Evolutionary conservation across 768 basidiomycete genomes (phyloP).

Genomic region (Cantharellus cinnabarinus): DNA sequence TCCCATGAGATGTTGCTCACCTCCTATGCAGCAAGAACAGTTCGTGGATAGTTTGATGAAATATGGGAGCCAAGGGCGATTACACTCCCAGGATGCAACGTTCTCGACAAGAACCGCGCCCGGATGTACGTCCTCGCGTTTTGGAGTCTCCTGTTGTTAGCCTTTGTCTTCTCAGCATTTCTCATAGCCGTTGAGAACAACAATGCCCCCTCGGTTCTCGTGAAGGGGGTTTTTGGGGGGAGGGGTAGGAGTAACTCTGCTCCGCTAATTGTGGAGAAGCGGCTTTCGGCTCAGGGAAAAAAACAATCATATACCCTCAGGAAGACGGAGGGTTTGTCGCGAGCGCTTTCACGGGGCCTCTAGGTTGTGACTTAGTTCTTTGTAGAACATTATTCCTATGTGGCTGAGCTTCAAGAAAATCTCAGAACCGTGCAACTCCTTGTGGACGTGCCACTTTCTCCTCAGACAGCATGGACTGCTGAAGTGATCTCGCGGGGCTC

Average conservation of each 20-base stretch:
- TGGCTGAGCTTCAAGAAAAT: conserved; percentile 67
- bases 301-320: background rate
- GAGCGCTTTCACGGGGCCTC: background rate
- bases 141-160: background rate
- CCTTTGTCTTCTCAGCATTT: too few species aligned
- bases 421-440: conserved; percentile 63
- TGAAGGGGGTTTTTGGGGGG: background rate
- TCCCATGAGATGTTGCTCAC: background rate
- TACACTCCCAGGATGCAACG: background rate
- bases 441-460: background rate
- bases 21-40: conserved; percentile 17
- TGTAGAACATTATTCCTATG: background rate
- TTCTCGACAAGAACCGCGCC: background rate
- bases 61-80: conserved; percentile 20
- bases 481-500: background rate
- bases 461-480: background rate
- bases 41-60: conserved; percentile 47
- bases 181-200: background rate
- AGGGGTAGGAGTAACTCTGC: background rate
- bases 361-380: background rate
- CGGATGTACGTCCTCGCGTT: background rate
- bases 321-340: background rate
- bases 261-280: background rate
- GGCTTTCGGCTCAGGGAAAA: background rate
- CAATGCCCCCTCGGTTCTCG: background rate